Evolutionary conservation across 1,284 basidiomycete genomes (phyloP), one percentile per base, ranked within the genome.

Genomic region (Ustilago xerochloae): DNA sequence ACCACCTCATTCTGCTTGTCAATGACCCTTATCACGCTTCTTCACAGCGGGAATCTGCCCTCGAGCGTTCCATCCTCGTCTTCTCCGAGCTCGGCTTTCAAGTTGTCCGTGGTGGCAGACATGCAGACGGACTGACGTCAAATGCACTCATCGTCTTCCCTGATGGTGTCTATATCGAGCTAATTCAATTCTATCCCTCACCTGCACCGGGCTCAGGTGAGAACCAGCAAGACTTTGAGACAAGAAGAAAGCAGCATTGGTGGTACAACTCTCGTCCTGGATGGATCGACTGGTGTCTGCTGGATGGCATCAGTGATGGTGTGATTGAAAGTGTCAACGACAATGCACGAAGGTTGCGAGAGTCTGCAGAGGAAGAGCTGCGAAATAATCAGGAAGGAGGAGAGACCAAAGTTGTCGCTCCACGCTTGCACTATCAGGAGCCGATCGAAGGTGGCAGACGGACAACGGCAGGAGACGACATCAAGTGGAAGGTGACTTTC

Each of bases 261-360:
- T 78, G 78, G 78, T 71, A 67, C 33, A 22, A 52, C 18, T 68
- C 41, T 7, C 53, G 62, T 18, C 50, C 61, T 3, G 78, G 78
- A 9, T 80, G 78, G 78, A 80, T 76, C 52, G 76, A 79, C 24
- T 78, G 69, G 69, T 76, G 73, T 28, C 47, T 79, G 29, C 33
- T 38, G 5, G 76, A 75, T 22, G 73, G 73, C 0, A 55, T 70
- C 33, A 46, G 43, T 9, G 75, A 78, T 35, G 57, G 63, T 1
- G 30, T 50, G 22, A 60, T 73, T 12, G 56, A 61, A 28, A 59
- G 63, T 12, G 72, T 76, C 55, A 76, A 78, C 26, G 47, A 65
- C 6, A 66, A 61, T 35, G 73, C 71, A 12, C 28, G 32, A 10
- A 35, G 62, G 43, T 29, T 70, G 49, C 43, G 68, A 22, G 53